Conservation (phyloP, 208 protist species). For the Trichomonas gallinae region DNA sequence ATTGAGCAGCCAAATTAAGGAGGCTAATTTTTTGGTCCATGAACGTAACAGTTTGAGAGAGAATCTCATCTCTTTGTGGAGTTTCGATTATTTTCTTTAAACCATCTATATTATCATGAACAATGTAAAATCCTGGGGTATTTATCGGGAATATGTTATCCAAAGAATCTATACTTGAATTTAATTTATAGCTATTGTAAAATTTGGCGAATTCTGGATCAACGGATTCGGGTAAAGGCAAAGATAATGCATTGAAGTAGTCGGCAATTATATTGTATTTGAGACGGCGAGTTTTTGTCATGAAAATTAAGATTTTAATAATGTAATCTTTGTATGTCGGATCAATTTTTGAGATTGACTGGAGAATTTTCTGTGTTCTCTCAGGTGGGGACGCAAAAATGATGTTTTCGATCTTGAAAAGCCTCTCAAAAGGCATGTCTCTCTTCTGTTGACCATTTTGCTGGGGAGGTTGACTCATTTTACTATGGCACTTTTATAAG, state of each 20-base stretch:
- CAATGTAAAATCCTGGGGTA: background rate
- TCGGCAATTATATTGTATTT: background rate
- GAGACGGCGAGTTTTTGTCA: background rate
- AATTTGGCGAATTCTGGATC: background rate
- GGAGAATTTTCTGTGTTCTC: background rate
- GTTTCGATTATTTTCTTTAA: background rate
- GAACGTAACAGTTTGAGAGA: background rate
- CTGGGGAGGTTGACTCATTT: too few species aligned
- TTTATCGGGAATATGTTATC: background rate
- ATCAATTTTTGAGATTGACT: background rate
- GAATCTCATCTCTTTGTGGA: background rate
- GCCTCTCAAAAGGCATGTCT: background rate
- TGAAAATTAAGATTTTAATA: background rate
- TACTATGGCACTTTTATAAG: too few species aligned
- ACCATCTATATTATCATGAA: background rate
- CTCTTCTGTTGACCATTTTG: background rate
- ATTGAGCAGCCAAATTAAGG: background rate
- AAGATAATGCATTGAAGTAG: background rate
- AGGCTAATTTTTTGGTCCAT: background rate
- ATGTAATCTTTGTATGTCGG: background rate
- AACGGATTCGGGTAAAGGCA: background rate
- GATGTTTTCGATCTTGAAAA: background rate
- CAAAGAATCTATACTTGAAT: background rate
- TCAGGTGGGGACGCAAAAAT: background rate
- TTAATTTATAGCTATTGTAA: background rate